Base-by-base conservation (phyloP, 2,329 filamentous ascomycete species). In the Epichloe festucae region DNA sequence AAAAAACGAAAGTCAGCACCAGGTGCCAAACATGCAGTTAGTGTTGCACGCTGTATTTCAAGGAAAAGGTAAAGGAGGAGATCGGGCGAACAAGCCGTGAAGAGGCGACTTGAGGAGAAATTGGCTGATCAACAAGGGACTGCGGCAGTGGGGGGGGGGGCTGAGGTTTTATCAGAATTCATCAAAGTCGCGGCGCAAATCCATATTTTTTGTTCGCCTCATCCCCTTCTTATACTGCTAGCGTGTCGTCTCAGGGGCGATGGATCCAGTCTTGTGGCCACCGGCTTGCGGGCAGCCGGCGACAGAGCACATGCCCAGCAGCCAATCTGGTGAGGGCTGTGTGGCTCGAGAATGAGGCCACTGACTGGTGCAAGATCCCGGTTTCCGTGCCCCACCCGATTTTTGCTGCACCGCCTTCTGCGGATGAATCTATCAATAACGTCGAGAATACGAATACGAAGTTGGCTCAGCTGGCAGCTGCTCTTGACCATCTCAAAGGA, bases 281-380 rank as follows among this genome's bases (percentile, higher is more conserved):
- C 27, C 44, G 49, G 49, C 44, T 51, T 31, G 43, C 6, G 23
- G n/a, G 31, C 21, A 51, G 11, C 49, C 49, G 36, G 11, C 38
- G 23, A 38, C 48, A 45, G 31, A 21, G 41, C 48, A 45, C 5
- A 49, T 38, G 14, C 8, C 34, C 31, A 31, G 15, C 21, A 45
- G 42, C 43, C 43, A 51, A 43, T 43, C 49, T 34, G 17, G n/a
- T 23, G 5, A 8, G 61, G 59, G 60, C 58, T 57, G 42, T 36
- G 39, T 63, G 61, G 59, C 58, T 56, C 58, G 58, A 66, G 60
- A 65, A 67, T 68, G 63, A 66, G 64, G 60, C 66, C 64, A 68
- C 49, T 57, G 40, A 50, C 53, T 57, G 55, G 53, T 57, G 55
- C 48, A 49, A 53, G 48, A 52, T 66, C 60, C 65, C 64, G 65